Evolutionary conservation across 2,329 filamentous ascomycete species (phyloP), one percentile per base, ranked within the genome.

Genomic region (Xylariomycetidae sp.): DNA sequence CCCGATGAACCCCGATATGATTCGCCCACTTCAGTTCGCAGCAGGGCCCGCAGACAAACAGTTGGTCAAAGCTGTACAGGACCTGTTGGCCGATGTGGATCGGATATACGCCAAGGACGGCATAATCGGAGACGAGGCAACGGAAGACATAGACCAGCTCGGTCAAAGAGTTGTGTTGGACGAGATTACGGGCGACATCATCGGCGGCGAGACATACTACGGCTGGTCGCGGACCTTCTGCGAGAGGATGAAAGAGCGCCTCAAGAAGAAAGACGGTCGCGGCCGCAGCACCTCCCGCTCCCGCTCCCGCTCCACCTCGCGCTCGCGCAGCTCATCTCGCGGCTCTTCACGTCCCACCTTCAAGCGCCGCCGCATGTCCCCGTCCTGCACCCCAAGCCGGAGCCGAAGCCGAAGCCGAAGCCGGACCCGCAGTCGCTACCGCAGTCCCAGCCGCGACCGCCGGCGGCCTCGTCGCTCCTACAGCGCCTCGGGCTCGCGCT

Each of bases 151-250:
- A n/a, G 82, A 86, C 50, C 78, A 82, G 43, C 67, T 92, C 38
- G 87, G 86, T 9, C 82, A 92, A 53, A 61, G 71, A 12, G 65
- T 86, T 32, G 62, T 79, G 13, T 56, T 75, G 3, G 78, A 87
- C 46, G 76, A 81, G 44, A 62, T 75, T n/a, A 82, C 75, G 0
- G 79, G 79, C 1, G 75, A 82, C 3, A 61, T 80, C 2, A 54
- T 79, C 6, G 68, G 70, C 6, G 80, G 79, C 2, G 79, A 85
- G 42, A 85, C 83, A 1, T 93, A 93, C 56, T 93, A 93, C 53
- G 88, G 87, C 40, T 94, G 88, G 88, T 90, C 86, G 5, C 72
- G 75, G 24, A 66, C 67, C 1, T 92, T 94, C 47, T 93, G 85
- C 54, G 70, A 85, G 45, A 84, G 82, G 51, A 92, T 92, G 82